These are phyloP conservation scores for Sugiyamaella qingdaonensis DNA, from an alignment of 805 yeast genomes.

Conservation along the genomic window DNA sequence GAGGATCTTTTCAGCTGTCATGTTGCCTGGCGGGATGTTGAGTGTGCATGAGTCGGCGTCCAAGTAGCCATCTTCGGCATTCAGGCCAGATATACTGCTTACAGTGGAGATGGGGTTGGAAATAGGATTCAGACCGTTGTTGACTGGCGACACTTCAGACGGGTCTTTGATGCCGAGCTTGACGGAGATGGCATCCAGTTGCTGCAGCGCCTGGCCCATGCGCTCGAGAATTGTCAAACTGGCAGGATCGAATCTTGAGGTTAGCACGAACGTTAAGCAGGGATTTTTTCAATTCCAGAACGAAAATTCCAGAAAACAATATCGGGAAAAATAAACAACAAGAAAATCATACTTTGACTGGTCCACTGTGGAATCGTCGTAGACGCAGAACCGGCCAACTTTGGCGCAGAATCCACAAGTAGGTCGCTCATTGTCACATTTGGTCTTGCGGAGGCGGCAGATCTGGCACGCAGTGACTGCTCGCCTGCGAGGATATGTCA, in stretches of 20 bases:
- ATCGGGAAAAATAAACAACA: background rate
- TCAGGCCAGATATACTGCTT: background rate
- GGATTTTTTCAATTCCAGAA: background rate
- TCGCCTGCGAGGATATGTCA: constrained; percentile 34
- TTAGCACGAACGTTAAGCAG: background rate
- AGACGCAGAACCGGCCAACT: constrained; percentile 59
- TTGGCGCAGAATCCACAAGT: constrained; percentile 49
- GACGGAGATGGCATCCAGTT: constrained; percentile 12
- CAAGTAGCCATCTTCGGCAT: constrained; percentile 10
- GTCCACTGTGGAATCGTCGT: constrained; percentile 15
- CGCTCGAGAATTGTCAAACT: constrained; percentile 18
- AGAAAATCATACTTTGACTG: constrained; percentile 8
- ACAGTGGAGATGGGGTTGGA: constrained; percentile 1
- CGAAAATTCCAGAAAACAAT: background rate
- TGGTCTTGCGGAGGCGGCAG: constrained; percentile 56
- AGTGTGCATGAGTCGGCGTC: constrained; percentile 15
- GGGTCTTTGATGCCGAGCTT: constrained; percentile 4
- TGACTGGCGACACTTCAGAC: background rate
- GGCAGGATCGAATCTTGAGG: constrained; percentile 15
- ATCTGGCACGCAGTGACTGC: constrained; percentile 73
- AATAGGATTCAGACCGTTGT: background rate
- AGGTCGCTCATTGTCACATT: constrained; percentile 56
- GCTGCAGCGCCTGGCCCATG: constrained; percentile 10
- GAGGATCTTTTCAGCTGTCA: constrained; percentile 15
- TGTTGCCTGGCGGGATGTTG: constrained; percentile 16